Evolutionary conservation across 164 flowering plant genomes (phyloP).

Genomic region (Vitis amurensis): DNA sequence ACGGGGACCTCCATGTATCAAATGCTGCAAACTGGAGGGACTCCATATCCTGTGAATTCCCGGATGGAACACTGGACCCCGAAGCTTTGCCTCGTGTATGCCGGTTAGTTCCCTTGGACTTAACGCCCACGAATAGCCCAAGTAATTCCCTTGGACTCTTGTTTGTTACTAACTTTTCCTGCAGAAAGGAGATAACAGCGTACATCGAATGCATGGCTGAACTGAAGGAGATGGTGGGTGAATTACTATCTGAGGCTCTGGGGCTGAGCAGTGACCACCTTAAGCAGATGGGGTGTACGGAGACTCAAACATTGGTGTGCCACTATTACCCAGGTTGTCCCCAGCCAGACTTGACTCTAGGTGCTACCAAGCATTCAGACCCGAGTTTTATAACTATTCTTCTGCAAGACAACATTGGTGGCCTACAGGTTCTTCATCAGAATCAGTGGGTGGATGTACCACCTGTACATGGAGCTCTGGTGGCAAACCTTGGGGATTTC

Average conservation of each 20-base stretch:
- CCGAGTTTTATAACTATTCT: constrained; percentile 14
- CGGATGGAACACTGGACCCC: constrained; percentile 17
- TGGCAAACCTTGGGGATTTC: constrained; percentile 19
- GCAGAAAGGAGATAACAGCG: background rate
- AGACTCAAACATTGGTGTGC: constrained; percentile 11
- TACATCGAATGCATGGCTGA: background rate
- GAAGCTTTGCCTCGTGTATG: constrained; percentile 15
- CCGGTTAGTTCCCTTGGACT: constrained; percentile 6
- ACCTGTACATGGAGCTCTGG: constrained; percentile 11
- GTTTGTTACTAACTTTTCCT: too few species aligned
- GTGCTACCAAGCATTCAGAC: constrained; percentile 22
- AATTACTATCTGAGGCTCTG: constrained; percentile 34
- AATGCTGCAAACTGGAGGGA: constrained; percentile 39
- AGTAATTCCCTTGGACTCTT: too few species aligned
- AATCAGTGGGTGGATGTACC: constrained; percentile 18
- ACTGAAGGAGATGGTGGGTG: constrained; percentile 22
- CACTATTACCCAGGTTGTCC: constrained; percentile 28
- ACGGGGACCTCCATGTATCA: constrained; percentile 22
- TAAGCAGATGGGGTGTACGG: constrained; percentile 14
- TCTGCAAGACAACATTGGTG: constrained; percentile 21
- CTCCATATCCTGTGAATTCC: constrained; percentile 18
- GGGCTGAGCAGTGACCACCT: constrained; percentile 31
- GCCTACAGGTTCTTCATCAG: constrained; percentile 26
- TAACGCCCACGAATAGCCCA: too few species aligned
- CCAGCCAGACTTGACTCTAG: constrained; percentile 27